phyloP scores from a whole-genome alignment of 176 grass and related monocot genomes.

The Carex myosuroides region DNA sequence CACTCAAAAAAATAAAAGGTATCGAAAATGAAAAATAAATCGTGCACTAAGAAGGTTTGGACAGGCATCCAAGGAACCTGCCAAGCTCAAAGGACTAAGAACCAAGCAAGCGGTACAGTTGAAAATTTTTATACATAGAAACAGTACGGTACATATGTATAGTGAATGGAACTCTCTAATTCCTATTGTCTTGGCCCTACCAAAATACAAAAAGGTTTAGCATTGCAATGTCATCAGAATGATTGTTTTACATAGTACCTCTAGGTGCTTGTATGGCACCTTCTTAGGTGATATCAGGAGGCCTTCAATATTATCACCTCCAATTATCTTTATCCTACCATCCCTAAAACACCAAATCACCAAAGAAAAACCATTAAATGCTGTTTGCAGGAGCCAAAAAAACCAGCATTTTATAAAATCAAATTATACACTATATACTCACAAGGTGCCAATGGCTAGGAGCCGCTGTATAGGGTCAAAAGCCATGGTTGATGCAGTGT shows the following conservation, averaged over 20 bases:
- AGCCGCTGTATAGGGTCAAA: constrained; percentile 90
- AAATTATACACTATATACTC: constrained; percentile 19
- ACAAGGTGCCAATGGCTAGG: constrained; percentile 82
- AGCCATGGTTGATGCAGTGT: constrained; percentile 63
- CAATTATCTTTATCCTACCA: constrained; percentile 88
- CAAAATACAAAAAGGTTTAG: neutral
- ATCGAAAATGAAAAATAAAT: neutral
- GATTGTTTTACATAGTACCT: constrained; percentile 30
- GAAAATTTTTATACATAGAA: neutral
- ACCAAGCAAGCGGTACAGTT: neutral
- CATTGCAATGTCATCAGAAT: neutral
- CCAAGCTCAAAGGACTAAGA: neutral
- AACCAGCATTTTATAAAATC: neutral
- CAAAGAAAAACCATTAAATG: neutral
- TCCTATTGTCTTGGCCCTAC: neutral
- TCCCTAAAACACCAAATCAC: constrained; percentile 45
- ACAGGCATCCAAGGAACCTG: neutral
- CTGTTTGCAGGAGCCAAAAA: neutral
- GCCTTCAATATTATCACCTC: constrained; percentile 85
- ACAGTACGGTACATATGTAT: neutral
- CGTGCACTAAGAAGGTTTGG: neutral
- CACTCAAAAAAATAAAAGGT: neutral
- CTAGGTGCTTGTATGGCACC: constrained; percentile 73
- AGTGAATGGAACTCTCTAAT: neutral
- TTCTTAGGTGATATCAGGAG: constrained; percentile 75